Evolutionary conservation across 2,329 filamentous ascomycete species (phyloP).

Genomic region (Penicillium sp.): DNA sequence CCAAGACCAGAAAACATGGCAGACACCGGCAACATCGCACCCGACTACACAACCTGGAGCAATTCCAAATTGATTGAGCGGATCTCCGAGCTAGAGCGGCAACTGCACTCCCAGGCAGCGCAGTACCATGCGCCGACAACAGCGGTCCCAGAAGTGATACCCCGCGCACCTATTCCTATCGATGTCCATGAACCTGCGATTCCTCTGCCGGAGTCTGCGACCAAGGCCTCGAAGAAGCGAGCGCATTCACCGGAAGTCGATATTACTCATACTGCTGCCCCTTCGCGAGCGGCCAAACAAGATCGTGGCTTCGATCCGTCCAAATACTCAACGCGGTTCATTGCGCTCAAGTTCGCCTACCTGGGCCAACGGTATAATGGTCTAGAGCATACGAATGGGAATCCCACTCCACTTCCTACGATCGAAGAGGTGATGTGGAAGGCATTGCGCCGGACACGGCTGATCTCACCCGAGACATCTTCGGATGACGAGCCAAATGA

Average conservation of each 20-base stretch:
- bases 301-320: constrained; percentile 64
- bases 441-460: constrained; percentile 70
- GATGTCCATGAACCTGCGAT: constrained; percentile 21
- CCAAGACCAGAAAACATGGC: constrained; percentile 22
- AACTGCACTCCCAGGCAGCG: constrained; percentile 52
- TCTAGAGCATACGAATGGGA: constrained; percentile 76
- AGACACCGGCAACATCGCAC: constrained; percentile 9
- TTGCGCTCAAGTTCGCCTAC: constrained; percentile 92
- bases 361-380: constrained; percentile 87
- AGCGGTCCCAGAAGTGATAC: constrained; percentile 1
- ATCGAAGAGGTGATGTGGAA: constrained; percentile 95
- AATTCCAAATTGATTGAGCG: constrained; percentile 63
- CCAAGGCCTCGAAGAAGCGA: constrained; percentile 14
- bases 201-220: constrained; percentile 7
- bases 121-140: constrained; percentile 24
- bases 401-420: constrained; percentile 64
- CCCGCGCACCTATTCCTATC: constrained; percentile 10
- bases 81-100: constrained; percentile 62
- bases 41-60: constrained; percentile 62
- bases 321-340: constrained; percentile 73
- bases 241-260: constrained; percentile 19
- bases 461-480: constrained; percentile 67
- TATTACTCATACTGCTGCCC: constrained; percentile 21
- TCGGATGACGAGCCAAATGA: constrained; percentile 37
- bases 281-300: constrained; percentile 38